Evolutionary conservation across 2,329 filamentous ascomycete genomes (phyloP).

Genomic region (Cercospora canescens): DNA sequence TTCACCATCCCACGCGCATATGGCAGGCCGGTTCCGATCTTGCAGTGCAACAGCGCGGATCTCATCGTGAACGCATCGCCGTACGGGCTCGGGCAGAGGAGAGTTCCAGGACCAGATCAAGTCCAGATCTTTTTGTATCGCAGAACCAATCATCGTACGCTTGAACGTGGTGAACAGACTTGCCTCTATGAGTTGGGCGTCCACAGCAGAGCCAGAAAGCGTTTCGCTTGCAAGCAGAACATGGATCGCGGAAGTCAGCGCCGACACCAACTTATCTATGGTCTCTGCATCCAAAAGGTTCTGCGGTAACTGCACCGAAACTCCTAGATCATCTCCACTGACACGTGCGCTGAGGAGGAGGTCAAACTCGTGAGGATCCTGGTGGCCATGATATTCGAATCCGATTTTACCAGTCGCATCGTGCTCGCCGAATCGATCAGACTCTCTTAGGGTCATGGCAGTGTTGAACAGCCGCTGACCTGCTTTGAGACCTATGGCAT

Average conservation of each 20-base stretch:
- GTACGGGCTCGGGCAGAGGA: neutral
- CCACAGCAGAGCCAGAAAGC: neutral
- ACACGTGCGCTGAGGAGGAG: neutral
- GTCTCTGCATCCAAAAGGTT: neutral
- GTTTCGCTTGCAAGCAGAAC: neutral
- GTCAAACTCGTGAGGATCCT: neutral
- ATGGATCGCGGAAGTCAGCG: neutral
- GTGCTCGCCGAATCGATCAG: neutral
- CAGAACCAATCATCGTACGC: neutral
- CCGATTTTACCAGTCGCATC: neutral
- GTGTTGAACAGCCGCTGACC: neutral
- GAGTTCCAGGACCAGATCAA: neutral
- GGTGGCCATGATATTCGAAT: neutral
- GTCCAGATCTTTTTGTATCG: neutral
- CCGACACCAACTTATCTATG: neutral
- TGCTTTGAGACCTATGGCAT: neutral
- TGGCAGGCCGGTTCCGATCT: neutral
- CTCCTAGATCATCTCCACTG: neutral
- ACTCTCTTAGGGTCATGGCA: neutral
- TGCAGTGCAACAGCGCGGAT: neutral
- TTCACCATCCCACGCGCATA: neutral
- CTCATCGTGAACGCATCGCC: neutral
- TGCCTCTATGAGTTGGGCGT: neutral
- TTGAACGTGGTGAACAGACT: neutral
- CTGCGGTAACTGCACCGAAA: neutral